Percentiles rank a stretch among this genome's conserved stretches.
Evolutionary conservation across 2,329 filamentous ascomycete species (phyloP).

Genomic region (Colletotrichum sp.): DNA sequence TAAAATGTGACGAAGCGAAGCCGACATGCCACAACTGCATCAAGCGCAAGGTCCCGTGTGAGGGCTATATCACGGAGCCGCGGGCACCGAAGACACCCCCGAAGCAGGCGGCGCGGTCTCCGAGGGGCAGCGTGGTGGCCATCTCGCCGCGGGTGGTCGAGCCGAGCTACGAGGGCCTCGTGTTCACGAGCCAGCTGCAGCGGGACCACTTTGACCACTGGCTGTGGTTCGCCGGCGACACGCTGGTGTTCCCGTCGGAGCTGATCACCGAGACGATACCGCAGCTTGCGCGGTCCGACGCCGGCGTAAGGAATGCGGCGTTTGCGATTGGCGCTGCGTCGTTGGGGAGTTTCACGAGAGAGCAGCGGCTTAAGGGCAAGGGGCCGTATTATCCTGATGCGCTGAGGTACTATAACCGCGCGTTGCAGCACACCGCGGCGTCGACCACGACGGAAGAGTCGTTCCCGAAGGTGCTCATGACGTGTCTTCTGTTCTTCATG

Average conservation of each 20-base stretch:
- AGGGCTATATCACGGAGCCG: constrained; percentile 8
- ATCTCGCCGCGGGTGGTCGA: neutral
- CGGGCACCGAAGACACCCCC: neutral
- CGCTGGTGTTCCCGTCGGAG: constrained; percentile 6
- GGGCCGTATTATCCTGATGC: neutral
- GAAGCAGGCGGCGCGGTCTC: neutral
- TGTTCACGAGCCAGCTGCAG: constrained; percentile 11
- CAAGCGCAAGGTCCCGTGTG: constrained; percentile 1
- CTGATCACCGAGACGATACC: constrained; percentile 23
- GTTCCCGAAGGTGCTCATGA: constrained; percentile 28
- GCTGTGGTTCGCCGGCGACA: neutral
- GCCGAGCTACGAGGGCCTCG: constrained; percentile 10
- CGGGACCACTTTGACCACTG: constrained; percentile 12
- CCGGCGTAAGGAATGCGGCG: constrained; percentile 40
- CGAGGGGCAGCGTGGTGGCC: neutral
- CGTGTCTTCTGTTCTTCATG: constrained; percentile 45
- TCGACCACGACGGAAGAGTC: neutral
- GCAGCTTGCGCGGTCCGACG: constrained; percentile 12
- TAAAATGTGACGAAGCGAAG: constrained; percentile 15
- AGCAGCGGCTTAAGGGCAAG: neutral
- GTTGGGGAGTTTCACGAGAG: neutral
- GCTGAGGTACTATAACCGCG: constrained; percentile 5
- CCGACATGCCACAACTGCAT: constrained; percentile 9
- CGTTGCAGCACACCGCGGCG: neutral
- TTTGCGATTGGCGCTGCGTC: constrained; percentile 42